These are phyloP conservation scores for Colletotrichum endophyticum DNA, from an alignment of 2,329 filamentous ascomycete genomes.

Conservation along the genomic window DNA sequence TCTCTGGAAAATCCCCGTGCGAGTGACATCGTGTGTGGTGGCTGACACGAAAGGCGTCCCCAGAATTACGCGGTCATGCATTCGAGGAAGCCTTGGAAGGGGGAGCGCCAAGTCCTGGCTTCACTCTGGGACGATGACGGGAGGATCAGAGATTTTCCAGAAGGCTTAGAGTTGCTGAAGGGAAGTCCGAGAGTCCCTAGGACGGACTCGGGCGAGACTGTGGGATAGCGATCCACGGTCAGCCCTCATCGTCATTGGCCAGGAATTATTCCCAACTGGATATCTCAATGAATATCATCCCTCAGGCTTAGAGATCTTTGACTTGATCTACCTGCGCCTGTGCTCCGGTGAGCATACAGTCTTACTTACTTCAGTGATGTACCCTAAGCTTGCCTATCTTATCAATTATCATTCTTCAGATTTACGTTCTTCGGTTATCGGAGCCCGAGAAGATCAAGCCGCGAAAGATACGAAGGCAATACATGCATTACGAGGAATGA, in stretches of 20 bases:
- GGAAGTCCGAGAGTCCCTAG: slow-evolving; percentile 15
- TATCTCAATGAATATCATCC: neutral
- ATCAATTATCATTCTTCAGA: neutral
- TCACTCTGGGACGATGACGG: slow-evolving; percentile 33
- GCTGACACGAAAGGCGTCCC: neutral
- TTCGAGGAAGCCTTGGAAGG: slow-evolving; percentile 33
- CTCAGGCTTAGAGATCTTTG: neutral
- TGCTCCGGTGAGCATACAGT: neutral
- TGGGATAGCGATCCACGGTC: neutral
- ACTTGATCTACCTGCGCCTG: neutral
- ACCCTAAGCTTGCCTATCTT: neutral
- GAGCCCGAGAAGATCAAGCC: neutral
- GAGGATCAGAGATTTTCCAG: slow-evolving; percentile 28
- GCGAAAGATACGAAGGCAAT: neutral
- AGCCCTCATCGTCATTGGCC: neutral
- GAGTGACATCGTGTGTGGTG: neutral
- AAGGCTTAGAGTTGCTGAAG: slow-evolving; percentile 23
- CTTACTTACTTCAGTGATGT: neutral
- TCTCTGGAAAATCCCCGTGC: neutral
- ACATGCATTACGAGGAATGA: neutral
- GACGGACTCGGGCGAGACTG: neutral
- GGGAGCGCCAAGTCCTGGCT: slow-evolving; percentile 33
- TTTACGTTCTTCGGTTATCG: neutral
- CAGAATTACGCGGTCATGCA: slow-evolving; percentile 39
- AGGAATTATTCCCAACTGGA: neutral